phyloP scores from a whole-genome alignment of 2,329 filamentous ascomycete species.

The Botrytis paeoniae region DNA sequence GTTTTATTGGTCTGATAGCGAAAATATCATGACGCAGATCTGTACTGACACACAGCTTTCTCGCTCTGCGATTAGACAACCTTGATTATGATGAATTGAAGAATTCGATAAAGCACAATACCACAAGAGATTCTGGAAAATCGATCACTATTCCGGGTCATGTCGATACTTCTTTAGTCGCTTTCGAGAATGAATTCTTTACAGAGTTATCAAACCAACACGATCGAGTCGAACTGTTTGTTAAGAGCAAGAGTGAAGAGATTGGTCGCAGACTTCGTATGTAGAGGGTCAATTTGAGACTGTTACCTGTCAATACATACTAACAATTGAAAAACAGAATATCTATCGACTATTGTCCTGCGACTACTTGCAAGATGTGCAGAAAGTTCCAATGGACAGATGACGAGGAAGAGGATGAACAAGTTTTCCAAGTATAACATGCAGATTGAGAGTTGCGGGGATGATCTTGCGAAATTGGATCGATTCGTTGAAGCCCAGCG shows the following conservation, averaged over 20 bases:
- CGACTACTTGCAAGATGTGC: conserved; percentile 32
- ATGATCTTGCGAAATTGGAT: conserved; percentile 67
- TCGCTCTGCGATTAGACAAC: conserved; percentile 56
- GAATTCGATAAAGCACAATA: conserved; percentile 77
- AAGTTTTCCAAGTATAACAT: conserved; percentile 35
- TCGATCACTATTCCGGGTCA: conserved; percentile 75
- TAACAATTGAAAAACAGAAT: conserved; percentile 27
- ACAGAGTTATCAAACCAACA: conserved; percentile 70
- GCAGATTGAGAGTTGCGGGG: conserved; percentile 53
- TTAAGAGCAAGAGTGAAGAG: conserved; percentile 76
- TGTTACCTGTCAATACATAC: background rate
- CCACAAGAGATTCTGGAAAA: conserved; percentile 65
- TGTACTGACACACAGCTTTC: conserved; percentile 17
- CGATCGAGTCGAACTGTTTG: conserved; percentile 73
- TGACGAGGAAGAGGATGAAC: conserved; percentile 32
- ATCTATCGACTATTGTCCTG: conserved; percentile 29
- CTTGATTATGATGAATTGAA: conserved; percentile 88
- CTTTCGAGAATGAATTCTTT: conserved; percentile 71
- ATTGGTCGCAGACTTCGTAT: conserved; percentile 66
- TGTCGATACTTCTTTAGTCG: conserved; percentile 53
- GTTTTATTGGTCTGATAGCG: background rate
- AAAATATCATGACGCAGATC: conserved; percentile 16
- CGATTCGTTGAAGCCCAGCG: conserved; percentile 73
- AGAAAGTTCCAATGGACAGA: conserved; percentile 26
- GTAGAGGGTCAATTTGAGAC: conserved; percentile 30